Base-by-base conservation (phyloP, 2,329 filamentous ascomycete genomes). In the Dactylellina haptotyla region DNA sequence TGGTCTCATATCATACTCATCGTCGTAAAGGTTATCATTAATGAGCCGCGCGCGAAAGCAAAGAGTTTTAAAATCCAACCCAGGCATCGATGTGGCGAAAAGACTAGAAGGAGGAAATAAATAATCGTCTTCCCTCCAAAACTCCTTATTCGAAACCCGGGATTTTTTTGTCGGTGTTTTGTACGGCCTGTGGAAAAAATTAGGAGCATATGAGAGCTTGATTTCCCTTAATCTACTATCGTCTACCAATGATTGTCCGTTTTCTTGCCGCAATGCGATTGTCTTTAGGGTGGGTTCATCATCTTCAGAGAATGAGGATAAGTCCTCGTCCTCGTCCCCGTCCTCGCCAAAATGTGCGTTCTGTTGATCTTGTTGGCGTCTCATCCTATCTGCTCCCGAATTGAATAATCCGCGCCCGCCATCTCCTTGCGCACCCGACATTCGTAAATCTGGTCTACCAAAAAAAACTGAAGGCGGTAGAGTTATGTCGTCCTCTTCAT, bases 391-490 rank as follows among this genome's bases (percentile, higher is more conserved):
- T 3, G 69, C 54, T 3, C 46, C 69, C 16, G 61, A 66, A 14
- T 53, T 45, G 26, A 73, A 73, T 28, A 73, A 37, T 0, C 69
- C 69, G 34, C 69, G 69, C 4, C 69, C 69, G 12, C 69, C 69
- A 23, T 73, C 69, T 18, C 69, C 69, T 9, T 25, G 5, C 9
- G 6, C 45, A 34, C 3, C 43, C 2, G 69, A 73, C 37, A 54
- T 43, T 14, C 45, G 45, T n/a, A 73, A 28, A 30, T 73, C 69
- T 23, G 69, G 69, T 20, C 32, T 61, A 23, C 69, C 69, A 28
- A 73, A 73, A 30, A 43, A 62, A 26, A 48, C 30, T 2, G 53
- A 53, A n/a, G 57, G 48, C 26, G 61, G 45, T n/a, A 37, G 23
- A 10, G n/a, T 18, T n/a, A 23, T 18, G 26, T 1, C 37, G 4